These are phyloP conservation scores for Murraya paniculata DNA, from an alignment of 345 rosid genomes.

Conservation along the genomic window DNA sequence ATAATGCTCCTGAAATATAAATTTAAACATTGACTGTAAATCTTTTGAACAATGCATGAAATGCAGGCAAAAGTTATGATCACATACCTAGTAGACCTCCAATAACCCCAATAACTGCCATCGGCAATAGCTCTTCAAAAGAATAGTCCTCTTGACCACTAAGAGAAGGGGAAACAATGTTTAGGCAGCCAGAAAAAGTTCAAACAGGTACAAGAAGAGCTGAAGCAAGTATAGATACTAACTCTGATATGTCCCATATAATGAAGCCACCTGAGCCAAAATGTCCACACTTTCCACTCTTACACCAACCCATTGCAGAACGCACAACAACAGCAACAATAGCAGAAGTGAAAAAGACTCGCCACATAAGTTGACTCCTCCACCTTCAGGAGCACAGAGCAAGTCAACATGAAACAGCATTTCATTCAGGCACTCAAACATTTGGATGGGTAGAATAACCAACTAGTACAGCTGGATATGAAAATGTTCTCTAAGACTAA, in stretches of 20 bases:
- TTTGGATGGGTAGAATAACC: background rate
- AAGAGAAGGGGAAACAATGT: constrained; percentile 11
- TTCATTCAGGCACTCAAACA: background rate
- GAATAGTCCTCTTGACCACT: constrained; percentile 99
- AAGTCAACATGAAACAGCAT: constrained; percentile 8
- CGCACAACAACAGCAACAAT: constrained; percentile 97
- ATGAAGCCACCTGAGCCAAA: constrained; percentile 96
- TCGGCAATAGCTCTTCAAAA: constrained; percentile 85
- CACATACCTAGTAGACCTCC: constrained; percentile 88
- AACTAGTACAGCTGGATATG: background rate
- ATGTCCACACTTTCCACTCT: constrained; percentile 94
- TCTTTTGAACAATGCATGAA: constrained; percentile 3
- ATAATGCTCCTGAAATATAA: constrained; percentile 71
- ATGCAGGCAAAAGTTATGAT: constrained; percentile 4
- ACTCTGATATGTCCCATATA: constrained; percentile 97
- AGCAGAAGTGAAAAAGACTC: constrained; percentile 97
- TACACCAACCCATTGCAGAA: constrained; percentile 96
- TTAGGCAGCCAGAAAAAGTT: constrained; percentile 16
- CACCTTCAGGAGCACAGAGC: constrained; percentile 59
- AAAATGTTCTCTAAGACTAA: background rate
- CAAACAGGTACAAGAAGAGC: background rate
- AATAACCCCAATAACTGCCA: constrained; percentile 92
- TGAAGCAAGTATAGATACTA: constrained; percentile 29
- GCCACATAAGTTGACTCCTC: constrained; percentile 99
- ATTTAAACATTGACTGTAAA: background rate